Percentiles rank a stretch among this genome's conserved stretches.
Conservation (phyloP, 106 monocot genomes). For the Acanthochlamys bracteata region DNA sequence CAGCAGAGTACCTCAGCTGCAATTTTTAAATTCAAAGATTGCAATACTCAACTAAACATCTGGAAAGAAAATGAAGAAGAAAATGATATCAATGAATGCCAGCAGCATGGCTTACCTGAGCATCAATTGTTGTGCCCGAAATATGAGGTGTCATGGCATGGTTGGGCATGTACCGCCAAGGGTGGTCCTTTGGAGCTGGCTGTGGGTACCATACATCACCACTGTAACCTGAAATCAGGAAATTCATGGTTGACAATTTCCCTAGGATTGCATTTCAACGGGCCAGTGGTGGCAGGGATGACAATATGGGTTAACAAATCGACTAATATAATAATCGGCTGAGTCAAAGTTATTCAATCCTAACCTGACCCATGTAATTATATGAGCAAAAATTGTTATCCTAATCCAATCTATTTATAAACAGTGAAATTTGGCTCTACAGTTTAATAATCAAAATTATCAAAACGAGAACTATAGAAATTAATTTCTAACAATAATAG, state of each 20-base stretch:
- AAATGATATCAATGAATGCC: not conserved
- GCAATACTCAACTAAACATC: not conserved
- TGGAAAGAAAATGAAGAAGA: not conserved
- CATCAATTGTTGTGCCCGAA: conserved; percentile 92
- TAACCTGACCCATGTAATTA: too few species aligned
- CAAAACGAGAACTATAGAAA: too few species aligned
- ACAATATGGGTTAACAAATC: too few species aligned
- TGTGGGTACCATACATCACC: conserved; percentile 99
- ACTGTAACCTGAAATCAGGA: conserved; percentile 62
- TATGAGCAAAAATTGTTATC: too few species aligned
- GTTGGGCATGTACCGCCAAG: conserved; percentile 95
- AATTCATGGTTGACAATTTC: not conserved
- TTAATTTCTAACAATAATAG: too few species aligned
- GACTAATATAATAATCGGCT: too few species aligned
- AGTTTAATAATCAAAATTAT: too few species aligned
- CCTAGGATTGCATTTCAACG: too few species aligned
- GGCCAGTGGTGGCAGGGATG: too few species aligned
- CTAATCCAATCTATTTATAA: too few species aligned
- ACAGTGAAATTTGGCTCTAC: too few species aligned
- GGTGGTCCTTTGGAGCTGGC: conserved; percentile 96
- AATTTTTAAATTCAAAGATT: conserved; percentile 6
- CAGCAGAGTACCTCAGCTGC: conserved; percentile 95
- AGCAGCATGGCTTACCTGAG: conserved; percentile 37
- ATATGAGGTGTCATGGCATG: conserved; percentile 98
- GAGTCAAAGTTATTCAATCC: too few species aligned